Evolutionary conservation across 371 early-diverging fungal genomes (phyloP).

Genomic region (Modicella reniformis): DNA sequence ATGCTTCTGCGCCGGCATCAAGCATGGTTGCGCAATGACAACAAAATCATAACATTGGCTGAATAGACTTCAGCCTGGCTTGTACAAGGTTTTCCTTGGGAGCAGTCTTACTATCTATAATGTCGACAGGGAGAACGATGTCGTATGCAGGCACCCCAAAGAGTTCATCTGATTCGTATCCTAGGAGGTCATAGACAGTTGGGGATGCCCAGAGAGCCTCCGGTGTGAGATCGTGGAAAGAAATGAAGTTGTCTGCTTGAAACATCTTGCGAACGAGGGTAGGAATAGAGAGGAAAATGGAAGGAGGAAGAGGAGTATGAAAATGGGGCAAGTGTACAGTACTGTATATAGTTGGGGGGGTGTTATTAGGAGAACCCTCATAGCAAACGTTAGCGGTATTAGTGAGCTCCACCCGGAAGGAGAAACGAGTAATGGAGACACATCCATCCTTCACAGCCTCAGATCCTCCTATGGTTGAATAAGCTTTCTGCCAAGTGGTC

Average conservation of each 20-base stretch:
- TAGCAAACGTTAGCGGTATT: too few relatives aligned
- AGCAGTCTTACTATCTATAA: constrained; percentile 33
- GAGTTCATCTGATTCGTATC: constrained; percentile 62
- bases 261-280: too few relatives aligned
- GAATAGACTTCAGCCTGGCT: constrained; percentile 4
- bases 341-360: too few relatives aligned
- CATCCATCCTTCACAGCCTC: too few relatives aligned
- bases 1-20: constrained; percentile 11
- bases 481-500: too few relatives aligned
- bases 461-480: too few relatives aligned
- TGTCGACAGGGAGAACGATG: constrained; percentile 56
- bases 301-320: too few relatives aligned
- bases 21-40: constrained; percentile 22
- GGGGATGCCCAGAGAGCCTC: constrained; percentile 61
- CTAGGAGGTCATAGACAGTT: constrained; percentile 59
- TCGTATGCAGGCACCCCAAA: constrained; percentile 57
- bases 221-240: constrained; percentile 64
- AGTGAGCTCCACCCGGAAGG: too few relatives aligned
- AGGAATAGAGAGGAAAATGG: too few relatives aligned
- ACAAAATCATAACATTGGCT: constrained; percentile 31
- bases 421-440: too few relatives aligned
- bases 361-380: too few relatives aligned
- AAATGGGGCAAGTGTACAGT: too few relatives aligned
- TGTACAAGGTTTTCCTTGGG: constrained; percentile 56
- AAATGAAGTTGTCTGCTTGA: constrained; percentile 55